A percentile compares a stretch with the other conserved stretches of the same genome.
phyloP scores from a whole-genome alignment of 176 grass and related monocot species.

The Musa beccarii region DNA sequence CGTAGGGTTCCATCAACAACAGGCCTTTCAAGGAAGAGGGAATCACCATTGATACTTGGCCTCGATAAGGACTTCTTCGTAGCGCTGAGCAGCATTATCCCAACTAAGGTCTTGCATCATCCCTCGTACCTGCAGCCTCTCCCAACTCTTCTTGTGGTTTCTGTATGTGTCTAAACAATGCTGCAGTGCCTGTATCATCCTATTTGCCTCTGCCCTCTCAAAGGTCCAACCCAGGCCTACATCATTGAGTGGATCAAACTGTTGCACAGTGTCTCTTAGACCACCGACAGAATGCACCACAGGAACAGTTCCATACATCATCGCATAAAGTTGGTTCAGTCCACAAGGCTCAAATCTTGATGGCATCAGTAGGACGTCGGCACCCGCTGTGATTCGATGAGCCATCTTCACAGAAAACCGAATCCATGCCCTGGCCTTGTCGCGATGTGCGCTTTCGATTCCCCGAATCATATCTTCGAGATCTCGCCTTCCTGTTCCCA shows the following conservation, averaged over 20 bases:
- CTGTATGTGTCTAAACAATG: constrained; percentile 73
- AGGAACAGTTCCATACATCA: constrained; percentile 95
- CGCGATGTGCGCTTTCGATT: constrained; percentile 47
- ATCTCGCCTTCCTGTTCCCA: constrained; percentile 75
- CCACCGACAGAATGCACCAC: constrained; percentile 87
- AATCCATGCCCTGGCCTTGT: constrained; percentile 71
- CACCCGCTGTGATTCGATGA: constrained; percentile 76
- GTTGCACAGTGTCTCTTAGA: constrained; percentile 67
- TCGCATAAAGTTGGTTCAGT: constrained; percentile 89
- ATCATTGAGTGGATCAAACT: constrained; percentile 66
- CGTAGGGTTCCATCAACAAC: not conserved
- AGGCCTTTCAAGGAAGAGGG: not conserved
- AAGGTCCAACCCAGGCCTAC: constrained; percentile 82
- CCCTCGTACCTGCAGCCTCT: constrained; percentile 64
- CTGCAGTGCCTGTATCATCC: constrained; percentile 63
- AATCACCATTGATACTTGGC: constrained; percentile 89
- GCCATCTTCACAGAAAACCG: constrained; percentile 88
- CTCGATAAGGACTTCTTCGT: constrained; percentile 63
- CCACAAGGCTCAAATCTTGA: constrained; percentile 93
- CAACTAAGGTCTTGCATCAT: constrained; percentile 91
- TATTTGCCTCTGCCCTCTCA: constrained; percentile 62
- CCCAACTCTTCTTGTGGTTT: constrained; percentile 75
- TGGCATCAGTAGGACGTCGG: constrained; percentile 86
- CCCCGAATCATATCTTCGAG: constrained; percentile 73
- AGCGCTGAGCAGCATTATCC: constrained; percentile 75